These are phyloP conservation scores for Myxozyma udenii DNA, from an alignment of 805 yeast genomes.

Conservation along the genomic window DNA sequence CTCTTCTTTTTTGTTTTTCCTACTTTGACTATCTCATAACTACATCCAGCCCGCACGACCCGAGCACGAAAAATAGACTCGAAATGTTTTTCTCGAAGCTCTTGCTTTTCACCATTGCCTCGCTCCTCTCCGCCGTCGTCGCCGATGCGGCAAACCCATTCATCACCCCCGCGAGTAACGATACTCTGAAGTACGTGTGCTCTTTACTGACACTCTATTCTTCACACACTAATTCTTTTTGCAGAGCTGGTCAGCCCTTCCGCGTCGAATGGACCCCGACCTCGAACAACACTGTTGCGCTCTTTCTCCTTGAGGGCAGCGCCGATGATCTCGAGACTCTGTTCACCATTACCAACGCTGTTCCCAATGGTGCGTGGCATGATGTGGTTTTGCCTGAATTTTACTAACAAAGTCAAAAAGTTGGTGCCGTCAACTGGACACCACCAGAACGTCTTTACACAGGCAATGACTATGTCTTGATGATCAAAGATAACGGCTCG, in stretches of 20 bases:
- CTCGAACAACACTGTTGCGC: slow-evolving; percentile 34
- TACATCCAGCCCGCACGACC: too few relatives aligned
- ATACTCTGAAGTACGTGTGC: slow-evolving; percentile 16
- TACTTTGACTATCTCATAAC: too few relatives aligned
- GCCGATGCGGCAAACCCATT: slow-evolving; percentile 22
- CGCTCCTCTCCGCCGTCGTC: slow-evolving; percentile 11
- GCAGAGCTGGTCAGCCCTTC: slow-evolving; percentile 25
- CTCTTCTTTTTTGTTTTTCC: too few relatives aligned
- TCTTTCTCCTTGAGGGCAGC: slow-evolving; percentile 38
- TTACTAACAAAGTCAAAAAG: slow-evolving; percentile 4
- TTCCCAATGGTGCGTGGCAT: slow-evolving; percentile 34
- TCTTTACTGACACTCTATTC: neutral
- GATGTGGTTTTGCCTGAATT: neutral
- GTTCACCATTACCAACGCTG: slow-evolving; percentile 37
- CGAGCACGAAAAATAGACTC: too few relatives aligned
- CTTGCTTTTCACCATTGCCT: neutral
- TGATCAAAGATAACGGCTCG: slow-evolving; percentile 35
- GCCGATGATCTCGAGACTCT: slow-evolving; percentile 37
- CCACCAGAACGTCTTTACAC: slow-evolving; percentile 36
- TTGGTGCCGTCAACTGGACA: slow-evolving; percentile 41
- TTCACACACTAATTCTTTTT: neutral
- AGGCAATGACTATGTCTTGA: slow-evolving; percentile 39
- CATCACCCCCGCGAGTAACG: slow-evolving; percentile 21
- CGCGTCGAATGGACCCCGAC: slow-evolving; percentile 26
- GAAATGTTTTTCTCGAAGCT: too few relatives aligned